These are phyloP conservation scores for Rubroboletus pulcherrimus DNA, from an alignment of 768 basidiomycete species.

Conservation along the genomic window DNA sequence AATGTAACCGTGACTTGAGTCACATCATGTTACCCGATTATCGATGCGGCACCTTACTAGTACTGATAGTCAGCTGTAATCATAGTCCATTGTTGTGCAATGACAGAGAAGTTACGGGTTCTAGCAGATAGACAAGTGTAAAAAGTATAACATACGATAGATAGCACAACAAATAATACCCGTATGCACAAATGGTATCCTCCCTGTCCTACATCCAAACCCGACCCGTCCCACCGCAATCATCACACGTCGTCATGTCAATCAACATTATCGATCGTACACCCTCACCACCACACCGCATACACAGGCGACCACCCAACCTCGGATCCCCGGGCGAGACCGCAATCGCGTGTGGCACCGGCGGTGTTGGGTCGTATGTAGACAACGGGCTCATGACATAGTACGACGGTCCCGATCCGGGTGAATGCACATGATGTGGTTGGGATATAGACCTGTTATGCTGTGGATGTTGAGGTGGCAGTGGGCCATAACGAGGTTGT, in stretches of 20 bases:
- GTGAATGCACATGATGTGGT: background rate
- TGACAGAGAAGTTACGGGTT: too few species aligned
- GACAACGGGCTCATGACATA: slow-evolving; percentile 26
- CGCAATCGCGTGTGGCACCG: slow-evolving; percentile 43
- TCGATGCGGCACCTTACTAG: too few species aligned
- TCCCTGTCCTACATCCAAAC: slow-evolving; percentile 31
- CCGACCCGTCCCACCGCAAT: slow-evolving; percentile 66
- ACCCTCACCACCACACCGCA: slow-evolving; percentile 62
- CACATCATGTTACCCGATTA: too few species aligned
- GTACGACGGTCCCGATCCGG: slow-evolving; percentile 12
- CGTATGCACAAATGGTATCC: background rate
- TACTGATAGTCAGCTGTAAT: too few species aligned
- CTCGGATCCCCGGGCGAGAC: slow-evolving; percentile 63
- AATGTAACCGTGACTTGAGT: too few species aligned
- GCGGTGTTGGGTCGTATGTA: slow-evolving; percentile 9
- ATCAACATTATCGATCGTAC: slow-evolving; percentile 49
- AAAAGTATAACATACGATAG: background rate
- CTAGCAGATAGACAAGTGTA: too few species aligned
- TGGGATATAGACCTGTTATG: slow-evolving; percentile 22
- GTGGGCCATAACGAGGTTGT: background rate
- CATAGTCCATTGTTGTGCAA: too few species aligned
- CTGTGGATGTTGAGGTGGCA: slow-evolving; percentile 5
- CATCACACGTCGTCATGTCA: slow-evolving; percentile 48
- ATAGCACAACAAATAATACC: background rate
- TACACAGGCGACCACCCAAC: slow-evolving; percentile 64